A percentile compares a stretch with the other conserved stretches of the same genome.
These are phyloP conservation scores for Beauveria rudraprayagi DNA, from an alignment of 2,329 filamentous ascomycete species.

Conservation along the genomic window DNA sequence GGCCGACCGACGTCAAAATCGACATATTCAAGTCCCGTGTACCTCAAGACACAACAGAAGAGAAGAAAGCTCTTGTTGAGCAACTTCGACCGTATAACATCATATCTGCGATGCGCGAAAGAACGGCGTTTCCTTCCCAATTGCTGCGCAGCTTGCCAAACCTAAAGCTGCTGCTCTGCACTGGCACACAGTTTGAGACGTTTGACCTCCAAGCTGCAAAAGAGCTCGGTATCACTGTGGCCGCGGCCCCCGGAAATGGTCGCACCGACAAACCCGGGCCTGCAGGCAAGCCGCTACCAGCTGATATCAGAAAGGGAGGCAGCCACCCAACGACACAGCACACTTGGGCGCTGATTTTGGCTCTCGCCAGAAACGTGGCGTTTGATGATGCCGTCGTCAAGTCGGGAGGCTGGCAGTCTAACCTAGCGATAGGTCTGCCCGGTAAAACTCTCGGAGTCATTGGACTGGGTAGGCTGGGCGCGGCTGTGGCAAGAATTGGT, in stretches of 20 bases:
- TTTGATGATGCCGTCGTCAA: constrained; percentile 52
- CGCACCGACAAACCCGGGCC: constrained; percentile 16
- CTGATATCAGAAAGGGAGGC: constrained; percentile 22
- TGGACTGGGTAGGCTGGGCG: constrained; percentile 55
- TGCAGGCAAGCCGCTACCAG: constrained; percentile 13
- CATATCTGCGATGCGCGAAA: constrained; percentile 55
- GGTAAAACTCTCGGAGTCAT: constrained; percentile 54
- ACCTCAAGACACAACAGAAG: constrained; percentile 51
- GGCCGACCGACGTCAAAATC: constrained; percentile 35
- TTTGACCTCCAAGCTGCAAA: constrained; percentile 48
- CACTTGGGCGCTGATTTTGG: constrained; percentile 47
- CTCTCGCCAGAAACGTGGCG: constrained; percentile 49
- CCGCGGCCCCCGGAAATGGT: constrained; percentile 36
- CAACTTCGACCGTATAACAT: constrained; percentile 51
- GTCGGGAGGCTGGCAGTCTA: constrained; percentile 49
- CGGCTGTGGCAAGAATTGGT: constrained; percentile 50
- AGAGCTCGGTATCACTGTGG: constrained; percentile 40
- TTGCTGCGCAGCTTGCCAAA: constrained; percentile 52
- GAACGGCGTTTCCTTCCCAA: constrained; percentile 50
- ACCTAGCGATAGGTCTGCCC: constrained; percentile 45
- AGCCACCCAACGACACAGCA: constrained; percentile 47
- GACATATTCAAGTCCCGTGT: constrained; percentile 44
- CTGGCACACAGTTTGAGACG: constrained; percentile 49
- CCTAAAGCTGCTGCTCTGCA: constrained; percentile 54
- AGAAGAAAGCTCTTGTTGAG: constrained; percentile 48